These are phyloP conservation scores for Hemerocallis citrina DNA, from an alignment of 106 monocot genomes.

Conservation along the genomic window DNA sequence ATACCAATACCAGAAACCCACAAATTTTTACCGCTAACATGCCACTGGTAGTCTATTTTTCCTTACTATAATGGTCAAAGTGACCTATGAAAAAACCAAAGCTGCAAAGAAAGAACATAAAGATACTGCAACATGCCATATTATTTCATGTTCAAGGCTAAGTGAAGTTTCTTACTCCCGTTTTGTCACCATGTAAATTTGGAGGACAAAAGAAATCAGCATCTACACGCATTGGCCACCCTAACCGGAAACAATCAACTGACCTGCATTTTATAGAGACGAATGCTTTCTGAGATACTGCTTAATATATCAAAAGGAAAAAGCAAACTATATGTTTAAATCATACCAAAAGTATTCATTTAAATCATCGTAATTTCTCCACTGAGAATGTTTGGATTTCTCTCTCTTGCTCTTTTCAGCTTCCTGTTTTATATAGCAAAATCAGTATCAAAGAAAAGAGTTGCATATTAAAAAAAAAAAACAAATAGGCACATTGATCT, in stretches of 20 bases:
- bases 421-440: constrained; percentile 42
- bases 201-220: constrained; percentile 74
- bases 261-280: constrained; percentile 38
- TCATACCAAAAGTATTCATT: constrained; percentile 70
- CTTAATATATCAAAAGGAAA: not conserved
- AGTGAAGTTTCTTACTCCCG: constrained; percentile 32
- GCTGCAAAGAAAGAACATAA: no score
- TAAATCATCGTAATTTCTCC: constrained; percentile 97
- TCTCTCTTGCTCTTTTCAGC: constrained; percentile 61
- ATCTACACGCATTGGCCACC: constrained; percentile 94
- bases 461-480: not conserved
- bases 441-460: not conserved
- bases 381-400: constrained; percentile 78
- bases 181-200: constrained; percentile 14
- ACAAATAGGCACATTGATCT: not conserved
- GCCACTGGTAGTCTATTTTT: no score
- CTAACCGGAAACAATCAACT: constrained; percentile 67
- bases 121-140: no score
- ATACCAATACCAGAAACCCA: no score
- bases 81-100: no score
- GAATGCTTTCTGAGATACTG: not conserved
- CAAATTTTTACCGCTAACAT: no score
- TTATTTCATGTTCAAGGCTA: no score
- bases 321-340: not conserved
- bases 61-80: no score